Evolutionary conservation across 176 grass and related monocot genomes (phyloP).

Genomic region (Ampelocalamus luodianensis): DNA sequence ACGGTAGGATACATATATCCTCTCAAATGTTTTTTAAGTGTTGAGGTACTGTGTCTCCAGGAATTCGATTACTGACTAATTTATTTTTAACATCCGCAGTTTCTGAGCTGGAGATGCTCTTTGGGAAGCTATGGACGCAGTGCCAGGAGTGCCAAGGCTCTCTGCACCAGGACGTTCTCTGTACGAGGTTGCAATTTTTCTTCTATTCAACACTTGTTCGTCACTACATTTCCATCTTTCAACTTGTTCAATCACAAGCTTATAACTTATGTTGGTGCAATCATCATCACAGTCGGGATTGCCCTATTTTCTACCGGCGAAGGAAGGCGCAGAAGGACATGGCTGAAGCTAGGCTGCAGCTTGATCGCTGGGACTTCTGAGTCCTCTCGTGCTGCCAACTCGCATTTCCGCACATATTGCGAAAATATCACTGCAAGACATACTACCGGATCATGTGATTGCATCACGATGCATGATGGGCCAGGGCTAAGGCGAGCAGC

Average conservation of each 20-base stretch:
- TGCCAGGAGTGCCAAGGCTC: constrained; percentile 99
- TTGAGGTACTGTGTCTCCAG: not conserved
- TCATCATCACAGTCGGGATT: constrained; percentile 70
- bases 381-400: not conserved
- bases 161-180: constrained; percentile 97
- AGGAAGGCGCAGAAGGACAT: constrained; percentile 98
- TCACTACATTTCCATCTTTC: not conserved
- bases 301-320: constrained; percentile 93
- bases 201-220: not conserved
- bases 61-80: constrained; percentile 11
- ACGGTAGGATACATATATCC: constrained; percentile 52
- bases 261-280: not conserved
- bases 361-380: constrained; percentile 94
- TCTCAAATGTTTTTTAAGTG: constrained; percentile 4
- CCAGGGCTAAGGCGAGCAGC: not conserved
- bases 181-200: constrained; percentile 68
- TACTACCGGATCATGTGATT: constrained; percentile 13
- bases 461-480: constrained; percentile 26
- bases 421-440: not conserved
- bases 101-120: constrained; percentile 84
- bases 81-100: constrained; percentile 47
- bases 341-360: constrained; percentile 93
- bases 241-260: not conserved
- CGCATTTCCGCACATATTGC: not conserved
- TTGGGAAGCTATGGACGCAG: constrained; percentile 95